Base-by-base conservation (phyloP, 2,329 filamentous ascomycete genomes). In the Colletotrichum liriopes region DNA sequence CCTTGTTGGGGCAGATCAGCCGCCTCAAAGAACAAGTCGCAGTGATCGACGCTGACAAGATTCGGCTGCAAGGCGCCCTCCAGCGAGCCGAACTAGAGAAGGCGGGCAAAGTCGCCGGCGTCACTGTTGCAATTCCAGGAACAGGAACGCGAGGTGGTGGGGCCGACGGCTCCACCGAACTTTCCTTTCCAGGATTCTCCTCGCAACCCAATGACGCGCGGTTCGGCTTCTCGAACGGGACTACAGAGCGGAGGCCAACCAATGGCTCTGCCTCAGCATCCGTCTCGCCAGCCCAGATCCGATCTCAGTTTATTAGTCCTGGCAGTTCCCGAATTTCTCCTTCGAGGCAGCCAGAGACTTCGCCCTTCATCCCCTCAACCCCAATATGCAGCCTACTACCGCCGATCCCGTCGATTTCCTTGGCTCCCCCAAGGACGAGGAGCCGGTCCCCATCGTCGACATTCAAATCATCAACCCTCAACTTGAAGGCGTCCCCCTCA, bases 401-500 rank as follows among this genome's bases (percentile, higher is more conserved):
- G 81, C 82, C 6, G 76, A 76, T 23, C 66, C 77, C 39, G 79
- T 79, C 49, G 80, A 84, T 74, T 84, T 84, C 61, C 76, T 84
- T 5, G 76, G 76, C 3, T 77, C 78, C 9, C 78, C 78, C 5
- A 77, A 80, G 26, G 80, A 82, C 55, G 78, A 79, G 35, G 79
- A 78, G 5, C 82, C 80, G 20, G 78, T 85, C 1, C 84, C 86
- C 5, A 83, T 87, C 37, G 88, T 91, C 62, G 89, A 91, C 71
- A 86, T 91, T 12, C 85, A 87, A 54, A 85, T 87, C 71, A 87
- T 91, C 35, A 86, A 90, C 74, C 88, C 89, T 3, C 86, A 86
- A 39, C 81, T 91, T n/a, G 90, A 91, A 77, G 89, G 89, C 8
- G 88, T 91, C 62, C 84, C 86, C 1, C 84, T 91, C 74, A 89